Evolutionary conservation across 2,329 filamentous ascomycete species (phyloP).

Genomic region (Pseudocercospora musae): DNA sequence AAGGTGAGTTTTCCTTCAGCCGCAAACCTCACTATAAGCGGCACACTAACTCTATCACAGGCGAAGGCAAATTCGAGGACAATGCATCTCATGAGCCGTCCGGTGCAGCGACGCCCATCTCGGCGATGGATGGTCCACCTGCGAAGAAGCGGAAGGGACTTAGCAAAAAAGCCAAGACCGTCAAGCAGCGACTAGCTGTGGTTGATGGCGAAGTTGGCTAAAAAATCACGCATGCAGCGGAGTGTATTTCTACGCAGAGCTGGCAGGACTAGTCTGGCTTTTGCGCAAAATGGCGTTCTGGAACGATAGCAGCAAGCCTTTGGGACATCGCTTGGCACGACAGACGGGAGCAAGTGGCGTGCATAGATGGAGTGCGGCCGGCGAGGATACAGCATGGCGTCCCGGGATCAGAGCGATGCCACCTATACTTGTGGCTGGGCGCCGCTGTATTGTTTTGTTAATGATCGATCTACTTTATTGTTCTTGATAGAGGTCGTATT

Average conservation of each 20-base stretch:
- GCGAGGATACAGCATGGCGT: neutral
- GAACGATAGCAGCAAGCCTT: neutral
- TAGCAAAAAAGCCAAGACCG: constrained; percentile 52
- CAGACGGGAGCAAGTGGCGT: neutral
- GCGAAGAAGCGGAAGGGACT: constrained; percentile 56
- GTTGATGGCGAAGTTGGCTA: constrained; percentile 42
- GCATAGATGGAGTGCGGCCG: neutral
- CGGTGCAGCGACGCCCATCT: constrained; percentile 78
- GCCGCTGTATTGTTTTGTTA: neutral
- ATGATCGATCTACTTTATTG: neutral
- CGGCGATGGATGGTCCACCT: constrained; percentile 45
- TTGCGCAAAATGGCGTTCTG: neutral
- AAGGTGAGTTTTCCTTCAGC: constrained; percentile 72
- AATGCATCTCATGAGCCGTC: constrained; percentile 77
- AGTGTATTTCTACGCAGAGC: neutral
- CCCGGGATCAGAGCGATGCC: neutral
- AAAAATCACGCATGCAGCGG: neutral
- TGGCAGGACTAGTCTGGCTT: neutral
- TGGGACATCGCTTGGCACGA: neutral
- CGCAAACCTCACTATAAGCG: too few relatives aligned
- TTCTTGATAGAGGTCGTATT: neutral
- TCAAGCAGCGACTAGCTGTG: constrained; percentile 49
- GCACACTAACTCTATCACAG: constrained; percentile 48
- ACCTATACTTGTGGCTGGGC: neutral
- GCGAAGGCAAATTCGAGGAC: constrained; percentile 95